phyloP scores from a whole-genome alignment of 495 filamentous ascomycete species.

The Chaetomium fimeti region DNA sequence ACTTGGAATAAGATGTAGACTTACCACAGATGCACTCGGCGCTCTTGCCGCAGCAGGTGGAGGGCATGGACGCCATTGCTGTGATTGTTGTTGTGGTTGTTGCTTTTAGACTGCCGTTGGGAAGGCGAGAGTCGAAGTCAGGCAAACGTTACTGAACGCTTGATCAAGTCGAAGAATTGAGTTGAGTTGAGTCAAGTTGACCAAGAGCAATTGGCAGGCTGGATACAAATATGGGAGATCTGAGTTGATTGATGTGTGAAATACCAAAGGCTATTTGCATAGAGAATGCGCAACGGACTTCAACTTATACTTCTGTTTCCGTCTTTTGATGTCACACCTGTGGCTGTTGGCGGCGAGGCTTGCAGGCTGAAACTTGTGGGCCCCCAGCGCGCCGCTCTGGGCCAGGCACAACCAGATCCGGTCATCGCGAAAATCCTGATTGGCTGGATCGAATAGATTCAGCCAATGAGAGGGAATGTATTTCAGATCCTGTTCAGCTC shows the following conservation, averaged over 20 bases:
- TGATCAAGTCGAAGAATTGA: not conserved
- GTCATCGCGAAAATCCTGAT: slow-evolving; percentile 27
- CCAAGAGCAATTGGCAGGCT: not conserved
- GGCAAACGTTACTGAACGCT: not conserved
- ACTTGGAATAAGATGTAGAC: slow-evolving; percentile 14
- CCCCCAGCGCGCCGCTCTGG: not conserved
- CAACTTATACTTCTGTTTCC: slow-evolving; percentile 25
- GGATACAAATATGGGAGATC: not conserved
- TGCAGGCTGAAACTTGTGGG: slow-evolving; percentile 23
- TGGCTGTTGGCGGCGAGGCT: slow-evolving; percentile 27
- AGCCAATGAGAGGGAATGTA: slow-evolving; percentile 29
- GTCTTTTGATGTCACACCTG: slow-evolving; percentile 20
- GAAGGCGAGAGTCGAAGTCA: not conserved
- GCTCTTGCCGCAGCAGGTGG: slow-evolving; percentile 55
- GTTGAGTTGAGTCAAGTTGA: not conserved
- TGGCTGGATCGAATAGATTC: not conserved
- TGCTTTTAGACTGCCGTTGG: slow-evolving; percentile 4
- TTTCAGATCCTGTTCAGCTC: slow-evolving; percentile 20
- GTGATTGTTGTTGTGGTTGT: slow-evolving; percentile 1
- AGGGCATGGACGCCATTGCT: slow-evolving; percentile 34
- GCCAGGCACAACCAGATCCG: slow-evolving; percentile 18
- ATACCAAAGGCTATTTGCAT: not conserved
- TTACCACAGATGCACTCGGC: slow-evolving; percentile 52
- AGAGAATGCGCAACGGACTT: not conserved
- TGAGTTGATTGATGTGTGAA: slow-evolving; percentile 2